A percentile compares a stretch with the other conserved stretches of the same genome.
These are phyloP conservation scores for Acmispon strigosus DNA, from an alignment of 306 rosid species.

Conservation along the genomic window DNA sequence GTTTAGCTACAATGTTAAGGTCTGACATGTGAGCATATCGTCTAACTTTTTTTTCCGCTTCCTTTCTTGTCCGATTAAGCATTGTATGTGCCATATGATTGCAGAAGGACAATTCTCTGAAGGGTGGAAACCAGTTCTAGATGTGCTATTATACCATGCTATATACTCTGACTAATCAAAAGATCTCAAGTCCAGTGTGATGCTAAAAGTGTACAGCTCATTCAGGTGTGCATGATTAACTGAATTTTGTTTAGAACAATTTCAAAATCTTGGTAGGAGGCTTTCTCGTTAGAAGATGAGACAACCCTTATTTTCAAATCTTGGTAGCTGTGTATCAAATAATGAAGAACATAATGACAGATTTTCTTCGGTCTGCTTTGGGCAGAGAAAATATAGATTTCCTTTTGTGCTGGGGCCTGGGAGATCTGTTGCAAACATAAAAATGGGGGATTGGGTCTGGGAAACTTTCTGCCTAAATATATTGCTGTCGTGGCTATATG, in stretches of 20 bases:
- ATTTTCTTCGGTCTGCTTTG: not conserved
- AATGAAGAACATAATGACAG: not conserved
- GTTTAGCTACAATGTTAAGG: conserved; percentile 22
- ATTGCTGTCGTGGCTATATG: not conserved
- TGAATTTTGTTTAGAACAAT: not conserved
- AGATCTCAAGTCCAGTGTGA: conserved; percentile 22
- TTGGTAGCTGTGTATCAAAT: not conserved
- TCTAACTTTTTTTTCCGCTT: not conserved
- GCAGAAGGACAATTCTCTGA: conserved; percentile 25
- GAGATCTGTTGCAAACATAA: not conserved
- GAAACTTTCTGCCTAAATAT: not conserved
- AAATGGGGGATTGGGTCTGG: not conserved
- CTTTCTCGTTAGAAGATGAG: conserved; percentile 6
- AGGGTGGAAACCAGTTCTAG: conserved; percentile 14
- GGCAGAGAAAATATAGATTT: not conserved
- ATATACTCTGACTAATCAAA: conserved; percentile 16
- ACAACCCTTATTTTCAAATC: not conserved
- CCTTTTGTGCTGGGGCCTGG: not conserved
- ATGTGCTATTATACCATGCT: conserved; percentile 11
- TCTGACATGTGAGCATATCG: conserved; percentile 12
- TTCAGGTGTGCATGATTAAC: conserved; percentile 40
- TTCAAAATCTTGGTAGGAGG: not conserved
- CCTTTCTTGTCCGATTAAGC: conserved; percentile 16
- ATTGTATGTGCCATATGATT: conserved; percentile 9
- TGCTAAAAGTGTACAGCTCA: conserved; percentile 26